A percentile compares a stretch with the other conserved stretches of the same genome.
Conservation (phyloP, 2,329 filamentous ascomycete species). For the Torrubiella hemipterigena region DNA sequence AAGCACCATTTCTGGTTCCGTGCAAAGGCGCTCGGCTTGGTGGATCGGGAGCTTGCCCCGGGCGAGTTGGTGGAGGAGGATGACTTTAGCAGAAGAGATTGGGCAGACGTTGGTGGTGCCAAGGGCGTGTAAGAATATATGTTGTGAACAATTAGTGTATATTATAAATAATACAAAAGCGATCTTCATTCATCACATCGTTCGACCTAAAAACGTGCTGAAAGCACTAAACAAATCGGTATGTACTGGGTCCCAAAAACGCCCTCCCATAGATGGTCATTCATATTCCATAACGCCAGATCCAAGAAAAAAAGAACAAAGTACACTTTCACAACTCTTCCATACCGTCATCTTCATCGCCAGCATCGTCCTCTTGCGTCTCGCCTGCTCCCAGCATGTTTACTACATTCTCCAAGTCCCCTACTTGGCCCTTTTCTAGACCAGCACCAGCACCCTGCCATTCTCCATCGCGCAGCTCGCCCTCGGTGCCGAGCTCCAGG, state of each 20-base stretch:
- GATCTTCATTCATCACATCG: too few relatives aligned
- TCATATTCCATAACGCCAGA: too few relatives aligned
- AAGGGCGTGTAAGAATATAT: too few relatives aligned
- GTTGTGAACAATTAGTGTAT: too few relatives aligned
- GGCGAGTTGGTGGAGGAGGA: constrained; percentile 7
- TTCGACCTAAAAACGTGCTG: too few relatives aligned
- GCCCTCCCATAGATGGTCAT: too few relatives aligned
- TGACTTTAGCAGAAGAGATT: too few relatives aligned
- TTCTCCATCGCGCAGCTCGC: constrained; percentile 53
- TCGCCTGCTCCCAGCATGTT: not conserved
- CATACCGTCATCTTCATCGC: constrained; percentile 5
- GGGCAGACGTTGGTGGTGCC: too few relatives aligned
- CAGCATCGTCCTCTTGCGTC: constrained; percentile 2
- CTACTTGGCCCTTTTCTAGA: constrained; percentile 40
- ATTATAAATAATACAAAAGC: too few relatives aligned
- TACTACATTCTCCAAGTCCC: constrained; percentile 41
- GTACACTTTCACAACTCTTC: constrained; percentile 3
- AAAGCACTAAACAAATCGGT: too few relatives aligned
- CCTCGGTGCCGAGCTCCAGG: constrained; percentile 49
- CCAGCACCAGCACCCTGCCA: constrained; percentile 45
- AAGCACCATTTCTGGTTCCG: constrained; percentile 38
- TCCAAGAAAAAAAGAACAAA: too few relatives aligned
- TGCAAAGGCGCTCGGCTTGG: constrained; percentile 26
- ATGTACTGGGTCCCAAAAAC: too few relatives aligned
- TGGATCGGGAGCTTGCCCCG: constrained; percentile 15